phyloP scores from a whole-genome alignment of 208 protist genomes.

The Leishmania turanica region DNA sequence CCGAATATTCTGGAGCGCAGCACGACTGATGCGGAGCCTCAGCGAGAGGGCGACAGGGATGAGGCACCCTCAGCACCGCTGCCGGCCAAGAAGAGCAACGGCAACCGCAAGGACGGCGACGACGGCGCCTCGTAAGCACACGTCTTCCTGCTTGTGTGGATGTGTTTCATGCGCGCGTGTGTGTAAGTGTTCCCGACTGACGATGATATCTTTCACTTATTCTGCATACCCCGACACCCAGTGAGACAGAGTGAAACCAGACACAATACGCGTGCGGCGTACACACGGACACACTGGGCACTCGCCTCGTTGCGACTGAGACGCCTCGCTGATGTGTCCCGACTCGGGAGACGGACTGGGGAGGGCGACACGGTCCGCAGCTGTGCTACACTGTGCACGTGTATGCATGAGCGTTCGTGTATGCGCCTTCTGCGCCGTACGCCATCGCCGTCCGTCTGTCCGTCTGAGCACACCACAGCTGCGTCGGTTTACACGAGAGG shows the following conservation, averaged over 20 bases:
- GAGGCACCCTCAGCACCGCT: not conserved
- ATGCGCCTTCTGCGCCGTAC: not conserved
- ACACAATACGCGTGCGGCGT: not conserved
- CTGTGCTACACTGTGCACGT: not conserved
- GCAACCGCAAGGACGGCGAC: slow-evolving; percentile 2
- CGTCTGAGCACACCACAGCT: not conserved
- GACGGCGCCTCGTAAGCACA: not conserved
- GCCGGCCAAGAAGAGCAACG: not conserved
- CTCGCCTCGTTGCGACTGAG: not conserved
- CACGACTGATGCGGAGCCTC: not conserved
- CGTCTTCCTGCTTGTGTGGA: not conserved
- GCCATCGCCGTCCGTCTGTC: not conserved
- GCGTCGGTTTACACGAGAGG: not conserved
- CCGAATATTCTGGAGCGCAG: slow-evolving; percentile 14
- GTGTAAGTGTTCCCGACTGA: not conserved
- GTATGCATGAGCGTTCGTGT: not conserved
- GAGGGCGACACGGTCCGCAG: not conserved
- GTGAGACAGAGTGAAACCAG: not conserved
- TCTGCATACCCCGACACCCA: not conserved
- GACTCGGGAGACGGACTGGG: not conserved
- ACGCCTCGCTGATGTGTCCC: not conserved
- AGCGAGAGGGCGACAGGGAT: not conserved
- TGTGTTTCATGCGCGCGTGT: not conserved
- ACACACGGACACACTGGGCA: not conserved
- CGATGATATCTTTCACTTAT: not conserved